Evolutionary conservation across 331 rosid species (phyloP), one percentile per base, ranked within the genome.

Genomic region (Malus hybrid): DNA sequence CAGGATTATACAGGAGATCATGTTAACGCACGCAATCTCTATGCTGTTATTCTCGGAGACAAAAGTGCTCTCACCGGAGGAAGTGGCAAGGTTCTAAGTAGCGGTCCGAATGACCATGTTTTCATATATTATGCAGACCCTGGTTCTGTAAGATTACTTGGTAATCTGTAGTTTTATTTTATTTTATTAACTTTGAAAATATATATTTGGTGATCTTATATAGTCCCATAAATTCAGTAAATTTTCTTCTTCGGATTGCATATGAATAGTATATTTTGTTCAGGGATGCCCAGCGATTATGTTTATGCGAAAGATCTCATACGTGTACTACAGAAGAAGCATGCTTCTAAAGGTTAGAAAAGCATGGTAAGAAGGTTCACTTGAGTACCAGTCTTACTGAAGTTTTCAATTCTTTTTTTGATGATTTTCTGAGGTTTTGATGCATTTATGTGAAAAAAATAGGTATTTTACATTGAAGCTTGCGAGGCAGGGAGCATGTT

Each of bases 401-500:
- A 36, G 44, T 36, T 0, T 36, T 36, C 44, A 36, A 36, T 3
- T 36, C 42, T 36, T 8, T 36, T 0, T 36, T 36, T 36, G 11
- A 36, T 36, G 44, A 36, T 36, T 36, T 36, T 36, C 44, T 36
- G 44, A 36, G 42, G 42, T 36, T 9, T 36, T 36, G 10, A 36
- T 36, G 11, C 11, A 36, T 36, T 36, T 8, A 36, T 36, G 44
- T 36, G 44, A 8, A 36, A 34, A 34, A 34, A 33, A 34, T 7
- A 36, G 44, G 84, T 88, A 10, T 63, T 91, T 64, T 93, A 88
- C 79, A 0, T 93, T 24, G 98, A 93, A 80, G 94, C 98, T 14
- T 93, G 98, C 30, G 94, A 90, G n/a, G 8, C 89, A 9, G 98
- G 96, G 75, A 90, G 96, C 66, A 87, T 93, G 42, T 93, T 93